phyloP scores from a whole-genome alignment of 306 rosid species.

The Cicer bijugum region DNA sequence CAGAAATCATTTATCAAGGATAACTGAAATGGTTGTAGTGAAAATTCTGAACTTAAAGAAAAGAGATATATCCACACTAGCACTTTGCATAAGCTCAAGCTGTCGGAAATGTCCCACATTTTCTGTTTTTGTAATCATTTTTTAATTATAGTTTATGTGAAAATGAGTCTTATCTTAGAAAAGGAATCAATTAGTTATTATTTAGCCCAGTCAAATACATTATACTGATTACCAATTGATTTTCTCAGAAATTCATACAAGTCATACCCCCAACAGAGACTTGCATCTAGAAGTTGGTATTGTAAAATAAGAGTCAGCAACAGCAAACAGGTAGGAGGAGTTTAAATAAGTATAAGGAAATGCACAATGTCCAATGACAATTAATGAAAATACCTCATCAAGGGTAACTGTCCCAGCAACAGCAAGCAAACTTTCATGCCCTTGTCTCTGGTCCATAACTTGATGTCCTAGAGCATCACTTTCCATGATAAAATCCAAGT shows the following conservation, averaged over 20 bases:
- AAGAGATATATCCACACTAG: slow-evolving; percentile 21
- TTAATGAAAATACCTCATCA: slow-evolving; percentile 71
- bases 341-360: slow-evolving; percentile 2
- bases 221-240: neutral
- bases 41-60: slow-evolving; percentile 10
- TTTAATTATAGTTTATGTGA: neutral
- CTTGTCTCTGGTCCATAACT: slow-evolving; percentile 98
- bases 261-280: slow-evolving; percentile 27
- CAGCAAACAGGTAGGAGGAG: slow-evolving; percentile 11
- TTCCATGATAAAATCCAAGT: slow-evolving; percentile 98
- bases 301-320: slow-evolving; percentile 9
- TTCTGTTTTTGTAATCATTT: neutral
- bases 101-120: neutral
- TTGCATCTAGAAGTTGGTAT: neutral
- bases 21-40: slow-evolving; percentile 24
- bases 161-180: neutral
- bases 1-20: slow-evolving; percentile 35
- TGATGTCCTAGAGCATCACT: slow-evolving; percentile 94
- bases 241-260: neutral
- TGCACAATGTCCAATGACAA: slow-evolving; percentile 32
- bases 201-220: neutral
- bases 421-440: slow-evolving; percentile 91
- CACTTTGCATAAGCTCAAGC: slow-evolving; percentile 29
- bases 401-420: slow-evolving; percentile 93
- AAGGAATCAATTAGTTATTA: neutral